phyloP scores from a whole-genome alignment of 768 basidiomycete genomes.

The Trametes villosa region DNA sequence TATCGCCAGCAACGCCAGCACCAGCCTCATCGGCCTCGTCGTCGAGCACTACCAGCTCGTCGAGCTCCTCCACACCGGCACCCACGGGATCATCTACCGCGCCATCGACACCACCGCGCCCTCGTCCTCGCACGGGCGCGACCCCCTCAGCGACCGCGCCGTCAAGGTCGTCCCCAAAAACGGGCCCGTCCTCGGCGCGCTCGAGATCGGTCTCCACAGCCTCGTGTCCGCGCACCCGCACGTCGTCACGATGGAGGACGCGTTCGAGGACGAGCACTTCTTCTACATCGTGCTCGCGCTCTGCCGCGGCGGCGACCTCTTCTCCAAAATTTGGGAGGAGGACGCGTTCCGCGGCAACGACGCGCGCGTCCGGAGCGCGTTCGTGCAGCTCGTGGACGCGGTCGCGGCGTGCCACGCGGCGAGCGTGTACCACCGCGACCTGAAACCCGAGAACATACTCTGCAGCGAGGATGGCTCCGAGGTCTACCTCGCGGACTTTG shows the following conservation, averaged over 20 bases:
- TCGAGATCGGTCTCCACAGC: constrained; percentile 69
- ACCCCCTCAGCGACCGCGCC: constrained; percentile 12
- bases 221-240: constrained; percentile 58
- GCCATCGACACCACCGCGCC: constrained; percentile 56
- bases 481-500: constrained; percentile 53
- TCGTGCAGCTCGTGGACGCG: constrained; percentile 57
- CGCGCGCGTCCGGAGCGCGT: constrained; percentile 29
- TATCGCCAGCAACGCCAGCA: constrained; percentile 13
- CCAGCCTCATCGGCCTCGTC: constrained; percentile 32
- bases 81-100: constrained; percentile 92
- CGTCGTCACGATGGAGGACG: constrained; percentile 69
- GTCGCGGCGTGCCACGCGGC: constrained; percentile 53
- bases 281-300: constrained; percentile 69
- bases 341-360: constrained; percentile 36
- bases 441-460: constrained; percentile 98
- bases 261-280: constrained; percentile 62
- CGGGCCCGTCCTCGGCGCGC: constrained; percentile 18
- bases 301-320: constrained; percentile 47
- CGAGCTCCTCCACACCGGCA: constrained; percentile 84
- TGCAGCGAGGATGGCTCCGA: constrained; percentile 43
- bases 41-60: constrained; percentile 71
- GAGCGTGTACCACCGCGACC: constrained; percentile 89
- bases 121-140: not conserved
- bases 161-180: constrained; percentile 28
- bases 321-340: constrained; percentile 45